A percentile compares a stretch with the other conserved stretches of the same genome.
Evolutionary conservation across 2,329 filamentous ascomycete genomes (phyloP).

Genomic region (Colletotrichum liriopes): DNA sequence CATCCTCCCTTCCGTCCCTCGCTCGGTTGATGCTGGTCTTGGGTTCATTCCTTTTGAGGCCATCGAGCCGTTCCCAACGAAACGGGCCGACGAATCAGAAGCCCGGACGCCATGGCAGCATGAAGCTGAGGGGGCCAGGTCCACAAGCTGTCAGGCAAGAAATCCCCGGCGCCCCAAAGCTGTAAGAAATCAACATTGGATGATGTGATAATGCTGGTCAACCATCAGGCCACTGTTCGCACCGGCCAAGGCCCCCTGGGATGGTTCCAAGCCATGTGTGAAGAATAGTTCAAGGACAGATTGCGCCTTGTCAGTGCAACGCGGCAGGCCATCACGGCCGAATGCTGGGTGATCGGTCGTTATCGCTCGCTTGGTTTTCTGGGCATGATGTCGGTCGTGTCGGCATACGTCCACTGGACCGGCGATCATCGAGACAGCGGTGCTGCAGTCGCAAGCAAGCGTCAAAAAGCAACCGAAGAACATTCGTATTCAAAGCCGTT

Average conservation of each 20-base stretch:
- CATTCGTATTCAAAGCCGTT: conserved; percentile 21
- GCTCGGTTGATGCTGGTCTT: conserved; percentile 17
- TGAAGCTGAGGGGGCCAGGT: conserved; percentile 27
- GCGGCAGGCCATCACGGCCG: not conserved
- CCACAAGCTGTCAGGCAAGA: conserved; percentile 36
- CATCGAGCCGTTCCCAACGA: conserved; percentile 32
- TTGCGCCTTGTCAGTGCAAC: conserved; percentile 16
- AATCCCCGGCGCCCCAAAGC: conserved; percentile 38
- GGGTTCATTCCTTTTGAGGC: conserved; percentile 31
- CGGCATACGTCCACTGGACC: not conserved
- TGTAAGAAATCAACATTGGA: conserved; percentile 40
- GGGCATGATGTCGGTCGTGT: conserved; percentile 14
- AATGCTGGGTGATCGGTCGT: not conserved
- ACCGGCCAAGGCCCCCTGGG: not conserved
- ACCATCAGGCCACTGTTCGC: conserved; percentile 30
- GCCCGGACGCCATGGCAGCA: conserved; percentile 13
- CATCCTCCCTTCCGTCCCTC: conserved; percentile 13
- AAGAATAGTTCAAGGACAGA: not conserved
- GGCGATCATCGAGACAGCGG: conserved; percentile 7
- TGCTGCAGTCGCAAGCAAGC: conserved; percentile 9
- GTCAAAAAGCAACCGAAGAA: not conserved
- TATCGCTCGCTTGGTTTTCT: not conserved
- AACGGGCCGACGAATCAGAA: conserved; percentile 29
- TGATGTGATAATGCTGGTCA: conserved; percentile 39
- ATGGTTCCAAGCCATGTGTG: conserved; percentile 5